Conservation (phyloP, 192 early-diverging fungal species). For the Blastocladiella britannica region DNA sequence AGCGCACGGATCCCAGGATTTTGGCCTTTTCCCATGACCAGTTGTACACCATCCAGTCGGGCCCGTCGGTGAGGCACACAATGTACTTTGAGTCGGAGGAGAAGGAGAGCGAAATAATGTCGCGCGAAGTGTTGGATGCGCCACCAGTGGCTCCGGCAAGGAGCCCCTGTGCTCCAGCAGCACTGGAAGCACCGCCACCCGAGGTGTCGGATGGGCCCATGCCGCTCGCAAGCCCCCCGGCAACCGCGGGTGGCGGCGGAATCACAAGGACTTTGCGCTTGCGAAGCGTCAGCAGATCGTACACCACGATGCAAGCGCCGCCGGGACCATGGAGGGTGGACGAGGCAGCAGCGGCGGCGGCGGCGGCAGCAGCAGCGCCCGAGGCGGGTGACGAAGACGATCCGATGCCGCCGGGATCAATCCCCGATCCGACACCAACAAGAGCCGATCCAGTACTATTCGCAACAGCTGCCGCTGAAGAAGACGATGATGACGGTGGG, state of each 20-base stretch:
- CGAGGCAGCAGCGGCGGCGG: too few relatives aligned
- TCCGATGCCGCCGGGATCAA: too few relatives aligned
- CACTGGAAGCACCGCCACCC: background rate
- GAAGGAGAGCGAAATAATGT: constrained; percentile 32
- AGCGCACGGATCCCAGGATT: constrained; percentile 22
- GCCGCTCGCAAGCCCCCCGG: too few relatives aligned
- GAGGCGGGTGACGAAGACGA: too few relatives aligned
- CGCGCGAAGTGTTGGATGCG: constrained; percentile 11
- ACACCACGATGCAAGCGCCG: constrained; percentile 18
- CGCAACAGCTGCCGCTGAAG: too few relatives aligned
- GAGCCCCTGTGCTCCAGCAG: too few relatives aligned
- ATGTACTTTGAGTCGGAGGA: constrained; percentile 34
- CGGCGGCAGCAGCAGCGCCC: too few relatives aligned
- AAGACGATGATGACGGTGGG: too few relatives aligned
- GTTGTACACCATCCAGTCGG: constrained; percentile 37
- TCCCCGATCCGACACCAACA: too few relatives aligned
- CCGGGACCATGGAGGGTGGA: too few relatives aligned
- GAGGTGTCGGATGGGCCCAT: background rate
- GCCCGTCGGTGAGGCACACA: constrained; percentile 23
- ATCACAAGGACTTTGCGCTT: constrained; percentile 20
- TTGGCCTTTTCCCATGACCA: constrained; percentile 40
- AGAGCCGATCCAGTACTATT: too few relatives aligned
- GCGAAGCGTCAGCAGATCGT: constrained; percentile 31
- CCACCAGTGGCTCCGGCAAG: background rate
- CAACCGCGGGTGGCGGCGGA: constrained; percentile 1